A percentile compares a stretch with the other conserved stretches of the same genome.
These are phyloP conservation scores for Helichrysum umbraculigerum DNA, from an alignment of 129 eudicot species.

Conservation along the genomic window DNA sequence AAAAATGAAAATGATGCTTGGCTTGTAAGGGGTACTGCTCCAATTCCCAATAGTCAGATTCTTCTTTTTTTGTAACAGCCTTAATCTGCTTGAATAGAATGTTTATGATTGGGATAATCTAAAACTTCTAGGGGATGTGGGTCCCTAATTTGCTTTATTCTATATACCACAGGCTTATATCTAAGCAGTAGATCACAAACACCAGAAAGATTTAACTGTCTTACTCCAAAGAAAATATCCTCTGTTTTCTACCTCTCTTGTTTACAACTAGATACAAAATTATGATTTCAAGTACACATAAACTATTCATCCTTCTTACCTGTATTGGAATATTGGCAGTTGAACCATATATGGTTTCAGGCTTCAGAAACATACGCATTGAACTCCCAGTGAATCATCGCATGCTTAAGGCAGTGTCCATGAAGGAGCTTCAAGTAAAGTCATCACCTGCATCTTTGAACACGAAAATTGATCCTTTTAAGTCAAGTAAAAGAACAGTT, in stretches of 20 bases:
- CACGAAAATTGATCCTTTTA: conserved; percentile 49
- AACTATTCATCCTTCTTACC: conserved; percentile 46
- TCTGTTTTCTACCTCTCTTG: conserved; percentile 23
- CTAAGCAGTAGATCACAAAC: conserved; percentile 43
- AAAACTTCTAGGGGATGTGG: conserved; percentile 59
- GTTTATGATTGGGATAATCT: conserved; percentile 80
- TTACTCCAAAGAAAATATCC: conserved; percentile 32
- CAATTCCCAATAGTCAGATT: conserved; percentile 64
- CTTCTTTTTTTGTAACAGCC: conserved; percentile 61
- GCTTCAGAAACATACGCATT: conserved; percentile 48
- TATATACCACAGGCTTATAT: conserved; percentile 44
- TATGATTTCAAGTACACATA: conserved; percentile 46
- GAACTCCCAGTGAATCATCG: conserved; percentile 31
- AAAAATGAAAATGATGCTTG: conserved; percentile 66
- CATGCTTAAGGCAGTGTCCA: conserved; percentile 37
- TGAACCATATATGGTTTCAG: conserved; percentile 49
- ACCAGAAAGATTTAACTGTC: conserved; percentile 39
- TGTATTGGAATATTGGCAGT: conserved; percentile 54
- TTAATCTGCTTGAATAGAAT: conserved; percentile 57
- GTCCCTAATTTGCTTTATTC: conserved; percentile 64
- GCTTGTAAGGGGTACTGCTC: conserved; percentile 73
- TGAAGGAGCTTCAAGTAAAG: conserved; percentile 37
- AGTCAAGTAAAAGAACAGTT: conserved; percentile 67
- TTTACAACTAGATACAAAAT: conserved; percentile 28
- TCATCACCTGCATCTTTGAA: conserved; percentile 36